Base-by-base conservation (phyloP, 1,284 basidiomycete genomes). In the Schizophyllum amplum region DNA sequence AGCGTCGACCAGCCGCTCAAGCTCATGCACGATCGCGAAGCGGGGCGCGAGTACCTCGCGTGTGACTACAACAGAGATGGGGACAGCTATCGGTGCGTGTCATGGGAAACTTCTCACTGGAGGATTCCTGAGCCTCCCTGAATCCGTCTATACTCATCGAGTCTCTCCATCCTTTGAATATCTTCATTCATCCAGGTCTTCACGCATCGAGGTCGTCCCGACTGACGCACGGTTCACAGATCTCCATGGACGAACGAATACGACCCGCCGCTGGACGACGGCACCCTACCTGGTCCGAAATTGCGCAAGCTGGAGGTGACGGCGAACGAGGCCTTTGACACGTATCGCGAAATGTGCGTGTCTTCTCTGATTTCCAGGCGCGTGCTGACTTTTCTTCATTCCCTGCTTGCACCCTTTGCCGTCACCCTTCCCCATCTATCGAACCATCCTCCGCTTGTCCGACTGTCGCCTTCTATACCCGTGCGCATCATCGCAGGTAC, bases 61-160 rank as follows among this genome's bases (percentile, higher is more conserved):
- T 98, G 96, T 71, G 97, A 99, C 71, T 99, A 99, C 71, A 99
- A 99, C 75, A 80, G 93, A 27, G 97, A 99, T 68, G 95, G 94
- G 2, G 94, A 97, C 67, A 91, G 90, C 67, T 97, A 94, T 74
- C 79, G 95, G 94, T 93, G 63, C 60, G 78, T 66, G 5, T 20
- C n/a, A n/a, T n/a, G n/a, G n/a, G n/a, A n/a, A 42, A 4, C 33
- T 2, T 3, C 17, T 2, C 33, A 4, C 7, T 9, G 2, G 7
- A 46, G 61, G 22, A 49, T 20, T 20, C n/a, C 13, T 52, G 33
- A 47, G 47, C 9, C 58, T 23, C 48, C n/a, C 9, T 22, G 47
- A 2, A 52, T 7, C 54, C 20, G 48, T 24, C 48, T 46, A 48
- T 52, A 27, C 42, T 25, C 13, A 56, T 54, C 23, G 6, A 6